Evolutionary conservation across 768 basidiomycete species (phyloP), one percentile per base, ranked within the genome.

Genomic region (Chlorophyllum brunneum): DNA sequence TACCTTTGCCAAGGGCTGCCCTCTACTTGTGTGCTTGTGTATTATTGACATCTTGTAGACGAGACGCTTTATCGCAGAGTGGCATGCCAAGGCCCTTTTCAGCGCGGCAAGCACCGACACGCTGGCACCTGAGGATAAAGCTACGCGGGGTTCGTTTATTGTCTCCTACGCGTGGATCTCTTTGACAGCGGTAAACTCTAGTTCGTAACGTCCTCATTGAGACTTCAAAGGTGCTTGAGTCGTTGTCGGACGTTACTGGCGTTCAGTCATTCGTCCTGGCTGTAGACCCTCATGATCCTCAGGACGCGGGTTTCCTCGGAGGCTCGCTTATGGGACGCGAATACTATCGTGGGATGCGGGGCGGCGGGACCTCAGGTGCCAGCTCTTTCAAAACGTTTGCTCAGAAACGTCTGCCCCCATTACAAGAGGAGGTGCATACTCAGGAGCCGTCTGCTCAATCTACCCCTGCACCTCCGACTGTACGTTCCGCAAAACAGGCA

Each of bases 251-350:
- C 9, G 65, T 75, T 10, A 70, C 77, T 7, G 81, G 81, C 2
- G 65, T 81, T 4, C 81, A 88, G 38, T 81, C 85, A 0, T 82
- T 86, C 59, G 56, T 86, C 34, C 71, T 88, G 3, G 80, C 80
- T 1, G 76, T 86, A 23, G 76, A 85, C 57, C 80, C 82, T 4
- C 57, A 58, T 11, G 71, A 79, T 56, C 58, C 68, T 10, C 54
- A 64, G 0, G 78, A 81, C 59, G 65, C 66, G 24, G 81, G 82
- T 0, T 86, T 86, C 64, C 69, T 88, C 5, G 85, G 85, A 6
- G 85, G 85, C 3, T 79, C 83, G 1, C 38, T 78, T 3, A 58
- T 69, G 6, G 85, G 84, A 5, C 73, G 83, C 34, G 83, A 85
- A 53, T 88, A 83, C 56, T 88, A 84, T 83, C 70, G 82, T 16